Evolutionary conservation across 1,284 basidiomycete species (phyloP).

Genomic region (Trichosporon coremiiforme): DNA sequence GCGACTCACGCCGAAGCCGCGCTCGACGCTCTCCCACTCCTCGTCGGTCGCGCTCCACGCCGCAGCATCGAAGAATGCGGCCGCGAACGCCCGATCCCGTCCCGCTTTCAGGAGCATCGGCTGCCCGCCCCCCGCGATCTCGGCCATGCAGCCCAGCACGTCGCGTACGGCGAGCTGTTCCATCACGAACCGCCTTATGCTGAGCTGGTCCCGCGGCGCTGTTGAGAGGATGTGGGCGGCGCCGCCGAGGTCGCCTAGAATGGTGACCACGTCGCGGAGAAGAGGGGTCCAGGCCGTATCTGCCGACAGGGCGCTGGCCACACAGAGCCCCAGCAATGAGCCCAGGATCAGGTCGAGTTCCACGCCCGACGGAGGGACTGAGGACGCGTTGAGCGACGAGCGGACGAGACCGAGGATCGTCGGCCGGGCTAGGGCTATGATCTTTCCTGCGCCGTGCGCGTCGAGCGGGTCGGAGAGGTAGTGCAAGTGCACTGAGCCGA

Average conservation of each 20-base stretch:
- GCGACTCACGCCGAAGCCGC: conserved; percentile 43
- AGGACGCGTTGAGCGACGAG: conserved; percentile 31
- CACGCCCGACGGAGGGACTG: conserved; percentile 23
- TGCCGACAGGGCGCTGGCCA: neutral
- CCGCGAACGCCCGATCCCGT: neutral
- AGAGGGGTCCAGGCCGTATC: conserved; percentile 20
- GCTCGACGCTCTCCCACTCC: conserved; percentile 50
- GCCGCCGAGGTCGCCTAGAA: conserved; percentile 47
- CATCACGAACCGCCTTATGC: conserved; percentile 44
- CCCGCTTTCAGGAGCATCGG: conserved; percentile 38
- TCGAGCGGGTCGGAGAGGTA: conserved; percentile 39
- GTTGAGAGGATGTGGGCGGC: conserved; percentile 38
- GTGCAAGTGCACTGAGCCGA: conserved; percentile 47
- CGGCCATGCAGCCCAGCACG: conserved; percentile 52
- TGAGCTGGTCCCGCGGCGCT: conserved; percentile 37
- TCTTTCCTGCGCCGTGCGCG: conserved; percentile 34
- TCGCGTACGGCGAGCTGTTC: conserved; percentile 51
- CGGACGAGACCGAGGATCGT: conserved; percentile 37
- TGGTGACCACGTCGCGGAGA: conserved; percentile 38
- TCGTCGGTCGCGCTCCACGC: conserved; percentile 38
- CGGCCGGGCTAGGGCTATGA: conserved; percentile 35
- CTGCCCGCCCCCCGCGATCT: conserved; percentile 46
- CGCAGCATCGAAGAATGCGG: conserved; percentile 45
- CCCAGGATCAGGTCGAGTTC: neutral
- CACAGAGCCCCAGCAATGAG: conserved; percentile 20